Percentiles rank a stretch among this genome's conserved stretches.
Conservation (phyloP, 2,329 filamentous ascomycete species). For the Zasmidium citrigriseum region DNA sequence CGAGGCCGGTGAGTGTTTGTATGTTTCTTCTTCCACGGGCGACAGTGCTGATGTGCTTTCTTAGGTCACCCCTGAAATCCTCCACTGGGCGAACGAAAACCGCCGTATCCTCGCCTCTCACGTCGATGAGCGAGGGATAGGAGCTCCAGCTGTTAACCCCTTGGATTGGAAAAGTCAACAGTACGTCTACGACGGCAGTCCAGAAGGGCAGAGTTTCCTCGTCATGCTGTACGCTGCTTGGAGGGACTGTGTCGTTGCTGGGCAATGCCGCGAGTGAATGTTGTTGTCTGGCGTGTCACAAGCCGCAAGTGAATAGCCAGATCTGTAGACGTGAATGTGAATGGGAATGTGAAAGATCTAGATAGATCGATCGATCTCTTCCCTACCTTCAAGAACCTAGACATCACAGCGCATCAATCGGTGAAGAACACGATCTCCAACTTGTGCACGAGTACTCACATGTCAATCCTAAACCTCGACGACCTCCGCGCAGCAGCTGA, state of each 20-base stretch:
- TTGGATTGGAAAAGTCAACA: slow-evolving; percentile 26
- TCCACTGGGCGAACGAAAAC: slow-evolving; percentile 47
- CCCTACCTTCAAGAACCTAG: too few relatives aligned
- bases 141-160: slow-evolving; percentile 46
- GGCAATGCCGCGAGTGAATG: neutral
- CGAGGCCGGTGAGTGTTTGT: slow-evolving; percentile 1
- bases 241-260: slow-evolving; percentile 39
- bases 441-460: too few relatives aligned
- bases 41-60: neutral
- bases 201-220: slow-evolving; percentile 48
- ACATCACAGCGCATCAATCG: too few relatives aligned
- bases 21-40: neutral
- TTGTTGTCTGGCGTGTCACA: too few relatives aligned
- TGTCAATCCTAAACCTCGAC: too few relatives aligned
- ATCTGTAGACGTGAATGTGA: neutral
- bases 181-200: slow-evolving; percentile 30
- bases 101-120: slow-evolving; percentile 37
- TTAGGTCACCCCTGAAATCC: slow-evolving; percentile 14
- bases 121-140: slow-evolving; percentile 41
- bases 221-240: slow-evolving; percentile 47
- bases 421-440: too few relatives aligned
- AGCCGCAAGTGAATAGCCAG: too few relatives aligned
- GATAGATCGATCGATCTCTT: too few relatives aligned
- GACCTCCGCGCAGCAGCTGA: too few relatives aligned
- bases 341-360: neutral